Base-by-base conservation (phyloP, 2,329 filamentous ascomycete species). In the Atkinsonella hypoxylon region DNA sequence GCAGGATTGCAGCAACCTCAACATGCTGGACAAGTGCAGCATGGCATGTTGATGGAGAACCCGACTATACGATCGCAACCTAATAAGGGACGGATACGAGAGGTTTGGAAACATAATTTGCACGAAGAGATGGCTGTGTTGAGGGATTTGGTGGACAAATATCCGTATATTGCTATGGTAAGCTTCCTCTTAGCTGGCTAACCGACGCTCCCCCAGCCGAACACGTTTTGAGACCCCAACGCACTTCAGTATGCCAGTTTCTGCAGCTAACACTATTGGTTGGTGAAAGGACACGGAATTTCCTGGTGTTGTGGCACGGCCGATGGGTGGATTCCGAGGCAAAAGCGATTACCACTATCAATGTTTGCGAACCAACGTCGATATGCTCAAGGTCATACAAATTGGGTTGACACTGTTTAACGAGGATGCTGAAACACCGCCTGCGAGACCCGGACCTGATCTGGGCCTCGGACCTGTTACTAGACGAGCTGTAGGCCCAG, bases 321-420 rank as follows among this genome's bases (percentile, higher is more conserved):
- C 93, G 2, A 97, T 98, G 77, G 93, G 93, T 46, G 82, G 85
- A 51, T 98, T 98, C 67, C 82, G 86, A 53, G 93, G 87, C 53
- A 97, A 96, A 71, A 93, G 89, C 57, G 91, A 96, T 61, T 98
- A 98, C 64, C 93, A 98, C 66, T 98, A 98, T 70, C 93, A 98
- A 73, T 97, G 91, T 54, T 77, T 98, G 45, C 87, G 93, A 54
- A 94, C 89, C 60, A 98, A 98, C 64, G 93, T 98, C 62, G 93
- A 98, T 64, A 82, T 98, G 62, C 80, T 98, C 61, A 96, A 95
- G 67, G 90, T 97, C 58, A 97, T 98, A 56, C 93, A 98, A 66
- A 85, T 98, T 52, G 93, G 93, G 52, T 85, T 98, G 59, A 95
- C 91, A 3, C 74, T 98, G 15, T 97, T 96, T 72, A 90, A 89